Conservation (phyloP, 2,329 filamentous ascomycete genomes). For the Erysiphe pulchra region DNA sequence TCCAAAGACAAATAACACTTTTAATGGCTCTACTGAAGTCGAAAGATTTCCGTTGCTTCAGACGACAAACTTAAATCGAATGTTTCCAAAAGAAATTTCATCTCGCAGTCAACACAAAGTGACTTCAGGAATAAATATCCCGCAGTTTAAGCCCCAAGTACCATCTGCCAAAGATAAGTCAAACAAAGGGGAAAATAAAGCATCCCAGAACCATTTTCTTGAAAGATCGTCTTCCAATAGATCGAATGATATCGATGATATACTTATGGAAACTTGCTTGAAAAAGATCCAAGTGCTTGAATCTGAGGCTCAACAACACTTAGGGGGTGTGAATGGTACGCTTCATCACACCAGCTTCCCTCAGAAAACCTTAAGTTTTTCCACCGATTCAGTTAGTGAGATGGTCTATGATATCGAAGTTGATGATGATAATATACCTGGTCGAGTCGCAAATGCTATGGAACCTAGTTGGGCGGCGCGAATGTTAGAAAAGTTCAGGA, state of each 20-base stretch:
- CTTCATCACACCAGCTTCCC: no score
- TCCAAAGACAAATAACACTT: not conserved
- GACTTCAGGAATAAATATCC: not conserved
- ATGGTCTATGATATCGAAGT: not conserved
- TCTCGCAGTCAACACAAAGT: not conserved
- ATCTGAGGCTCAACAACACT: not conserved
- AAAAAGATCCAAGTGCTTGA: not conserved
- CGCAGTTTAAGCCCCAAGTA: not conserved
- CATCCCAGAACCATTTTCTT: not conserved
- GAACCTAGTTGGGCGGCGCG: conserved; percentile 6
- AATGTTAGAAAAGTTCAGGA: conserved; percentile 8
- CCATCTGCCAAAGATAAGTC: not conserved
- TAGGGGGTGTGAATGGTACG: not conserved
- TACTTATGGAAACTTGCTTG: not conserved
- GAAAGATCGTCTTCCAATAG: not conserved
- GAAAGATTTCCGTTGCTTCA: not conserved
- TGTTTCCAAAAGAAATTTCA: not conserved
- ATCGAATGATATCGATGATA: not conserved
- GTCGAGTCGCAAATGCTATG: conserved; percentile 7
- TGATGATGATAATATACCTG: conserved; percentile 4
- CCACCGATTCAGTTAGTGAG: not conserved
- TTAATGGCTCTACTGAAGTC: not conserved
- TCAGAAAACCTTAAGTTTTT: no score
- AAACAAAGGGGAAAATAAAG: not conserved
- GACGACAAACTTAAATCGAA: not conserved